phyloP scores from a whole-genome alignment of 2,329 filamentous ascomycete species.

The Dichotomopilus funicola region DNA sequence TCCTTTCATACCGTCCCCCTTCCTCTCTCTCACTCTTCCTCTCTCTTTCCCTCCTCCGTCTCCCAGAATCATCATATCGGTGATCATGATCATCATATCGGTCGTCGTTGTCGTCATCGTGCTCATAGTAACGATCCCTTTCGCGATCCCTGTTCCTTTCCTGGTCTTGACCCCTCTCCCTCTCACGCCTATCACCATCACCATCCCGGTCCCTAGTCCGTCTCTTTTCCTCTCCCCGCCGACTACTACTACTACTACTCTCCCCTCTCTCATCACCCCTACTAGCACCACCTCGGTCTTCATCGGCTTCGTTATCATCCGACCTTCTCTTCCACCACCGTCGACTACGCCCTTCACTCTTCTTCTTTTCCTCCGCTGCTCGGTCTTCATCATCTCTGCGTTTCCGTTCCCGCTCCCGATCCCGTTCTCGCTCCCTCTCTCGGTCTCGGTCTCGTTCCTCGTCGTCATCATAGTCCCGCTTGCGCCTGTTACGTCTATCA shows the following conservation, averaged over 20 bases:
- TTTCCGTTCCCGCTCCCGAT: slow-evolving; percentile 6
- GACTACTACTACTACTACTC: slow-evolving; percentile 6
- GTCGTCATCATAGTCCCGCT: slow-evolving; percentile 1
- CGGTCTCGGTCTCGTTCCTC: slow-evolving; percentile 2
- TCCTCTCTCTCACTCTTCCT: slow-evolving; percentile 17
- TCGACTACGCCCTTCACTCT: too few species aligned
- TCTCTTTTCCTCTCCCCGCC: slow-evolving; percentile 3
- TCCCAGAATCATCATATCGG: too few species aligned
- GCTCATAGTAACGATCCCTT: slow-evolving; percentile 6
- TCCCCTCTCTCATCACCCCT: background rate
- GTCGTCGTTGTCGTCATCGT: slow-evolving; percentile 11
- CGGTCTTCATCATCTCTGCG: background rate
- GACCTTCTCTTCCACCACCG: too few species aligned
- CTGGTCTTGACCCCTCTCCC: slow-evolving; percentile 2
- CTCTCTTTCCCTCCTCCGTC: slow-evolving; percentile 9
- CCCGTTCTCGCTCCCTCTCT: slow-evolving; percentile 1
- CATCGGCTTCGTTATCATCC: too few species aligned
- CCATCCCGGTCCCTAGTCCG: slow-evolving; percentile 8
- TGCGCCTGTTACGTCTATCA: slow-evolving; percentile 13
- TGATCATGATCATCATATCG: slow-evolving; percentile 11
- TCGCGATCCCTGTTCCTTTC: background rate
- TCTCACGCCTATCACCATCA: background rate
- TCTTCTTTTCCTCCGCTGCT: too few species aligned
- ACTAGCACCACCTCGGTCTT: too few species aligned
- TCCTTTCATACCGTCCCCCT: slow-evolving; percentile 4